Base-by-base conservation (phyloP, 257 asterid species). In the Misopates orontium region DNA sequence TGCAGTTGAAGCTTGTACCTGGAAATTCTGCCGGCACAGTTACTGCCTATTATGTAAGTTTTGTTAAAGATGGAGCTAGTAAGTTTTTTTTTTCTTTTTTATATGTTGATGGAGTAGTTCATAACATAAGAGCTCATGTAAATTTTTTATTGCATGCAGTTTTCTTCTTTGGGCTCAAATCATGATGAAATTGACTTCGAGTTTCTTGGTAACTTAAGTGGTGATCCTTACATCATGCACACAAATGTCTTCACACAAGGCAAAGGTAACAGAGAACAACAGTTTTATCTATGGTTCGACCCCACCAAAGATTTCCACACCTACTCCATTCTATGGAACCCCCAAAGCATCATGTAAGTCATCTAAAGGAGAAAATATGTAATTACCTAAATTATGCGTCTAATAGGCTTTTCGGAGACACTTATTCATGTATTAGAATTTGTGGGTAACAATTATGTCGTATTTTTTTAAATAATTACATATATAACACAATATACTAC, bases 111-210 rank as follows among this genome's bases (percentile, higher is more conserved):
- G 36, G 36, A 28, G 7, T 28, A 2, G 36, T 2, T 28, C 3
- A 2, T 28, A 28, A 36, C 8, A 36, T 36, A 36, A 4, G 42
- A 45, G 51, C 0, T 45, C 15, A 14, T 5, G 14, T 4, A 45
- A 45, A 14, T 18, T 18, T 19, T 23, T 41, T 57, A 7, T 41
- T 71, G 60, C 74, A 78, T 71, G 60, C 74, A 78, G 84, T 41
- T 84, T 57, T 80, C 86, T 56, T 84, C 84, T 0, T 25, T 78
- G 31, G 89, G 87, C 0, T 55, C 79, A 56, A 57, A 40, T 16
- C 89, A 84, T 19, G 89, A 84, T 22, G 89, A 84, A 60, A 79
- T 84, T 17, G 89, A 84, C 75, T 80, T 84, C 18, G 87, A 84
- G 44, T 84, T 84, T 63, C 86, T 84, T 0, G 89, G 89, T 5